Evolutionary conservation across 2,329 filamentous ascomycete genomes (phyloP), one percentile per base, ranked within the genome.

Genomic region (Epichloe hybrida): DNA sequence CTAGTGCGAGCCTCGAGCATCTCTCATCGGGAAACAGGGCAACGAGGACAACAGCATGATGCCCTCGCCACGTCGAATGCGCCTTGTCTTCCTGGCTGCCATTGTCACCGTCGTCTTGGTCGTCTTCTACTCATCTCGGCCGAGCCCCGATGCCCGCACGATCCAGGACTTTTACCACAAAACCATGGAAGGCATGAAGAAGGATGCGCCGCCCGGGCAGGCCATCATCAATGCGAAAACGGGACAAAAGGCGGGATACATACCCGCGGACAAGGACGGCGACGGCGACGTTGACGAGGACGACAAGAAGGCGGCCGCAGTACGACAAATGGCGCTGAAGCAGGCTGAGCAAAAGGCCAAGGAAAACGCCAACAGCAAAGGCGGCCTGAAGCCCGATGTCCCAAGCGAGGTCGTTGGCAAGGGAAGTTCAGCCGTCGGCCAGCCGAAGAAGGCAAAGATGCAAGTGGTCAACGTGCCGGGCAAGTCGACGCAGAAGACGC

Each of bases 71-170:
- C 81, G 88, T 56, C 82, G 87, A 59, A 62, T 88, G 59, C 82
- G 83, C 62, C 70, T 84, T 58, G 70, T 88, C 51, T 70, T 79
- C 56, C 71, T 90, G 60, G 72, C 83, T 51, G 72, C 82, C 51
- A 58, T 89, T 57, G 72, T 81, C 56, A 72, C 78, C 53, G 67
- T 91, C 53, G 68, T 91, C 57, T 74, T 83, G 44, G 70, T 84
- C 50, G 72, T 94, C 58, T 88, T 91, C 71, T 83, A 88, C 64
- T 84, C 83, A 20, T 77, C 76, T n/a, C 75, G 74, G 52, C 70
- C 75, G 47, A 71, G 72, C 36, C 65, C 69, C 54, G 70, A 71
- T 46, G 67, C 42, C 34, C 64, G 62, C 48, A 66, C 68, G 37
- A 59, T 73, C 2, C 69, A 73, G 42, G 78, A 79, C 59, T 83